Evolutionary conservation across 768 basidiomycete species (phyloP).

Genomic region (Leucogyrophana mollusca): DNA sequence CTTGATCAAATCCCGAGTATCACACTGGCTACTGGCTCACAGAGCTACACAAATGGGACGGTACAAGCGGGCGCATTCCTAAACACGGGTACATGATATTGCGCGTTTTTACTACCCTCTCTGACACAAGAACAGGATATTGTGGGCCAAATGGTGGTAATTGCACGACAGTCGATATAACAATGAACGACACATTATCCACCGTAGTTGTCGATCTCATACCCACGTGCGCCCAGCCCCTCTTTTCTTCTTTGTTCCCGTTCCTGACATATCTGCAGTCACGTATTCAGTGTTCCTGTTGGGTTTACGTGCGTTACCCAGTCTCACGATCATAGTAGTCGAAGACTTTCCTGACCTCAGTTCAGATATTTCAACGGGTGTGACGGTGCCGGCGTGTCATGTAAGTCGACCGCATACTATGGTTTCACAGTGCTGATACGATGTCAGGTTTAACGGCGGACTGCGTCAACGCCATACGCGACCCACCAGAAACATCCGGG

Average conservation of each 20-base stretch:
- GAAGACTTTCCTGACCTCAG: too few relatives aligned
- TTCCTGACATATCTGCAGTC: not conserved
- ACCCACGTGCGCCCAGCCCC: not conserved
- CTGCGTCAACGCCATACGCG: slow-evolving; percentile 5
- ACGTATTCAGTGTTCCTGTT: slow-evolving; percentile 3
- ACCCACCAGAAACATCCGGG: slow-evolving; percentile 1
- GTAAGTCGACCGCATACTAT: not conserved
- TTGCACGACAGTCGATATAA: slow-evolving; percentile 3
- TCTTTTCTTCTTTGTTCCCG: not conserved
- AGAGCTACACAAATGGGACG: slow-evolving; percentile 3
- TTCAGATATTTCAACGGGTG: slow-evolving; percentile 2
- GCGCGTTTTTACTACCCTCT: not conserved
- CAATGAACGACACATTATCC: slow-evolving; percentile 2
- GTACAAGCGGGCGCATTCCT: slow-evolving; percentile 5
- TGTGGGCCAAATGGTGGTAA: slow-evolving; percentile 7
- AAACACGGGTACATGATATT: slow-evolving; percentile 1
- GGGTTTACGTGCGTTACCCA: slow-evolving; percentile 2
- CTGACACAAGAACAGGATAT: not conserved
- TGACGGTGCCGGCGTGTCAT: slow-evolving; percentile 4
- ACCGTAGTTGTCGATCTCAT: slow-evolving; percentile 4
- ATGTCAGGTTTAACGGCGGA: not conserved
- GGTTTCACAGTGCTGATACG: not conserved
- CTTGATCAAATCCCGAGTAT: slow-evolving; percentile 3
- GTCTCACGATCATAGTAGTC: not conserved
- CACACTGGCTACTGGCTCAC: slow-evolving; percentile 3